Base-by-base conservation (phyloP, 169 alveolate species). In the Haemoproteus tartakovskyi region DNA sequence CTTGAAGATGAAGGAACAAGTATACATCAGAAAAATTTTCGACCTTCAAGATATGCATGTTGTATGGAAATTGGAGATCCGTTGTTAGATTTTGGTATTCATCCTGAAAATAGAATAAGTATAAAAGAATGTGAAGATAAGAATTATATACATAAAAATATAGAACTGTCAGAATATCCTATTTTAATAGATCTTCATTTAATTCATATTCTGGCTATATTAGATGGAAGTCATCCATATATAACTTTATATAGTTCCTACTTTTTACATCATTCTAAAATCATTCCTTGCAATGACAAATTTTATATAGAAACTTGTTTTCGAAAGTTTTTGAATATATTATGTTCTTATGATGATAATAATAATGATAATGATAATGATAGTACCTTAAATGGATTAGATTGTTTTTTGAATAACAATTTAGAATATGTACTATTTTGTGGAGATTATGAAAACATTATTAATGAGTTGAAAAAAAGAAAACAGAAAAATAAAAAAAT, bases 81-180 rank as follows among this genome's bases (percentile, higher is more conserved):
- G 12, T 57, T 43, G 47, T 57, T 74, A 37, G 84, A 74, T 37
- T 29, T 45, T 8, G 84, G 84, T 19, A 59, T 74, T 22, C 43
- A 74, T 22, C 78, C 84, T 19, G 78, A 74, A 56, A 74, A 57
- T 9, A 54, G 84, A 12, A 45, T 74, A 45, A 22, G 60, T 2
- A 43, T 74, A 74, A 59, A 56, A 9, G 84, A 74, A 19, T 74
- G 84, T 43, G 84, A 74, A 74, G 62, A 74, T 11, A 67, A 21
- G 33, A 33, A 43, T 24, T 67, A 54, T 26, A 0, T 67, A 67
- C n/a, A n/a, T n/a, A 33, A 9, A 6, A 9, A 9, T 5, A 33
- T 33, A 33, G 5, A 6, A 9, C 43, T 57, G 9, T 29, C 48
- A 3, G 57, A 57, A 56, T 43, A 57, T 33, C n/a, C 27, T 0